These are phyloP conservation scores for Trichoderma gamsii DNA, from an alignment of 495 filamentous ascomycete genomes.

Conservation along the genomic window DNA sequence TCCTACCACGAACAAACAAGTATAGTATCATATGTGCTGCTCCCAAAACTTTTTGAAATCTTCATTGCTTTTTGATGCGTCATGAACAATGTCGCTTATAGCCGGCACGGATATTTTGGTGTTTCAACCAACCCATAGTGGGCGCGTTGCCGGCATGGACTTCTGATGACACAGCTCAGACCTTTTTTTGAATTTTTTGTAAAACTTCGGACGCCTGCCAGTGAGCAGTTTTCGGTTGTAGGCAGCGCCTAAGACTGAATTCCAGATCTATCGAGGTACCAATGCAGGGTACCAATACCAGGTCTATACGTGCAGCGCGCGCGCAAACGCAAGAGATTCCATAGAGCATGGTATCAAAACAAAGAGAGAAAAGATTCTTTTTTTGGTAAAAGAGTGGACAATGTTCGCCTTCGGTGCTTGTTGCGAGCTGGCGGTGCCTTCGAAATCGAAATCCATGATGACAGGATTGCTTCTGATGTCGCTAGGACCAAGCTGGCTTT, in stretches of 20 bases:
- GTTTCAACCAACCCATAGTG: not conserved
- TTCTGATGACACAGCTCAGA: not conserved
- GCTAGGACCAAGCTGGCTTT: not conserved
- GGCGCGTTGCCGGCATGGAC: not conserved
- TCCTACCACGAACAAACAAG: slow-evolving; percentile 10
- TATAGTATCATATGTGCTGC: slow-evolving; percentile 11
- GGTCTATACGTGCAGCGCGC: slow-evolving; percentile 4
- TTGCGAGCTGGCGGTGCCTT: not conserved
- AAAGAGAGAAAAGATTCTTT: not conserved
- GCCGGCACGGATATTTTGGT: not conserved
- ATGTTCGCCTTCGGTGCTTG: slow-evolving; percentile 2
- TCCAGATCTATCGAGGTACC: slow-evolving; percentile 14
- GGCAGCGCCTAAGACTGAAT: not conserved
- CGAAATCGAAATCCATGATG: not conserved
- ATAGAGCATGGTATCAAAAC: slow-evolving; percentile 5
- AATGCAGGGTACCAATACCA: slow-evolving; percentile 10
- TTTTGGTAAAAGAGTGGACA: not conserved
- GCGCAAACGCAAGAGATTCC: slow-evolving; percentile 12
- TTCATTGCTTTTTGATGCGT: not conserved
- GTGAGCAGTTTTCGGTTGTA: not conserved
- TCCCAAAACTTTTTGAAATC: slow-evolving; percentile 10
- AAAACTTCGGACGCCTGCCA: not conserved
- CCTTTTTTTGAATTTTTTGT: slow-evolving; percentile 1
- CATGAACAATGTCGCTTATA: not conserved
- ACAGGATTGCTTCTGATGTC: not conserved